phyloP scores from a whole-genome alignment of 2,329 filamentous ascomycete species.

The Botrytis fragariae region DNA sequence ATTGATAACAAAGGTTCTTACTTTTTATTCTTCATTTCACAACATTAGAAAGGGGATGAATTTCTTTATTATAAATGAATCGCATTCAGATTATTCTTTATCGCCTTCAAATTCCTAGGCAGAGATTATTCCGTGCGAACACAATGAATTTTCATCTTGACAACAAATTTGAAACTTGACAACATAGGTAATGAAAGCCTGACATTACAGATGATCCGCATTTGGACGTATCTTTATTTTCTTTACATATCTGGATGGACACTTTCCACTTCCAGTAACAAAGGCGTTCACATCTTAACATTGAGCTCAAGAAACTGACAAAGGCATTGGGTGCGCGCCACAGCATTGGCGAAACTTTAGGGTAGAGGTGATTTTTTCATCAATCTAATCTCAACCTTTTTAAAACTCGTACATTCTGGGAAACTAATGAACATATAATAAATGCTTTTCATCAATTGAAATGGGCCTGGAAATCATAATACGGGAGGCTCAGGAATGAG shows the following conservation, averaged over 20 bases:
- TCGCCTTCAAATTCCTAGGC: not conserved
- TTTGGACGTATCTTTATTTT: not conserved
- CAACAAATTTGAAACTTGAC: not conserved
- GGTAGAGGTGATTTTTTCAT: too few relatives aligned
- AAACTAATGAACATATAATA: not conserved
- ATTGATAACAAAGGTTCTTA: not conserved
- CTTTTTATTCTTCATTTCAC: too few relatives aligned
- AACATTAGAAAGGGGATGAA: not conserved
- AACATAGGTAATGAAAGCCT: not conserved
- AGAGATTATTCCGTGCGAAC: not conserved
- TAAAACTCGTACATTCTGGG: too few relatives aligned
- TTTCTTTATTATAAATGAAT: not conserved
- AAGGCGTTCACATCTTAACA: too few relatives aligned
- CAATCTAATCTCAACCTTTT: slow-evolving; percentile 27
- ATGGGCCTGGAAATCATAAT: too few relatives aligned
- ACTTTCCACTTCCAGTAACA: too few relatives aligned
- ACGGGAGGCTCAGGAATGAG: too few relatives aligned
- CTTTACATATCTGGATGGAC: not conserved
- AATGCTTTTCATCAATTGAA: not conserved
- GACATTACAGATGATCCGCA: not conserved
- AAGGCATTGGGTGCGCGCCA: too few relatives aligned
- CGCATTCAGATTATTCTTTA: not conserved
- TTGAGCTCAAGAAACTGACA: too few relatives aligned
- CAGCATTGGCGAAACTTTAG: too few relatives aligned
- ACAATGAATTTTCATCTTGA: not conserved